These are phyloP conservation scores for Polychaeton citri DNA, from an alignment of 2,329 filamentous ascomycete species.

Conservation along the genomic window DNA sequence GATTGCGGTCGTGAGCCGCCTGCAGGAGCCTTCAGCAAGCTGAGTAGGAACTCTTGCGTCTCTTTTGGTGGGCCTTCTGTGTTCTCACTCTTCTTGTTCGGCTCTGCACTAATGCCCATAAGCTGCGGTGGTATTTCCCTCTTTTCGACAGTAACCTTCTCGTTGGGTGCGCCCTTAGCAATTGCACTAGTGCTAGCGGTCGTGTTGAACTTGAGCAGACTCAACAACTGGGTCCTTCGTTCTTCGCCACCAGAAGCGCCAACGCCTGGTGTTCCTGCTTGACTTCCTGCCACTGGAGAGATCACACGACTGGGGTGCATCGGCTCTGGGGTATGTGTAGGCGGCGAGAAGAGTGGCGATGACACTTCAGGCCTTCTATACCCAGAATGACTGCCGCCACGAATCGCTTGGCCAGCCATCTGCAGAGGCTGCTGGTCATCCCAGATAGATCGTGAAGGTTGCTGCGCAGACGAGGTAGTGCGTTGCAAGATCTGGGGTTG, in stretches of 20 bases:
- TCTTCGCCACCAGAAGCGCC: slow-evolving; percentile 24
- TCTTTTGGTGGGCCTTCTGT: slow-evolving; percentile 35
- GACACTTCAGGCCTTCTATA: slow-evolving; percentile 36
- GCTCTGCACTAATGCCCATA: slow-evolving; percentile 12
- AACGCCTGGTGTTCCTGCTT: slow-evolving; percentile 22
- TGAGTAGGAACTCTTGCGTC: slow-evolving; percentile 74
- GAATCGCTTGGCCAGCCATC: slow-evolving; percentile 4
- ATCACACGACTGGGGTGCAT: slow-evolving; percentile 45
- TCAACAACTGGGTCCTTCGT: slow-evolving; percentile 40
- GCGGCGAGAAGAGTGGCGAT: slow-evolving; percentile 45
- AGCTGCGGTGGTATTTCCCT: slow-evolving; percentile 6
- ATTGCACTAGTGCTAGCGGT: slow-evolving; percentile 21
- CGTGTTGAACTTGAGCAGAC: slow-evolving; percentile 51
- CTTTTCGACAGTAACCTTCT: slow-evolving; percentile 21
- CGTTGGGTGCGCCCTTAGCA: slow-evolving; percentile 22
- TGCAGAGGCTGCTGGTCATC: slow-evolving; percentile 1
- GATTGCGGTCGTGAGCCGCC: slow-evolving; percentile 10
- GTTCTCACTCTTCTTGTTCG: slow-evolving; percentile 8
- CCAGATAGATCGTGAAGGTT: not conserved
- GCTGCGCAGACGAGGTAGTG: not conserved
- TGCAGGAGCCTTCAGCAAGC: slow-evolving; percentile 59
- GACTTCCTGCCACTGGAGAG: slow-evolving; percentile 40
- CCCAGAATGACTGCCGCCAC: slow-evolving; percentile 10
- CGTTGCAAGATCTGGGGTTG: not conserved
- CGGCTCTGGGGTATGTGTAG: slow-evolving; percentile 39